phyloP scores from a whole-genome alignment of 345 rosid genomes.

The Lepidium africanum region DNA sequence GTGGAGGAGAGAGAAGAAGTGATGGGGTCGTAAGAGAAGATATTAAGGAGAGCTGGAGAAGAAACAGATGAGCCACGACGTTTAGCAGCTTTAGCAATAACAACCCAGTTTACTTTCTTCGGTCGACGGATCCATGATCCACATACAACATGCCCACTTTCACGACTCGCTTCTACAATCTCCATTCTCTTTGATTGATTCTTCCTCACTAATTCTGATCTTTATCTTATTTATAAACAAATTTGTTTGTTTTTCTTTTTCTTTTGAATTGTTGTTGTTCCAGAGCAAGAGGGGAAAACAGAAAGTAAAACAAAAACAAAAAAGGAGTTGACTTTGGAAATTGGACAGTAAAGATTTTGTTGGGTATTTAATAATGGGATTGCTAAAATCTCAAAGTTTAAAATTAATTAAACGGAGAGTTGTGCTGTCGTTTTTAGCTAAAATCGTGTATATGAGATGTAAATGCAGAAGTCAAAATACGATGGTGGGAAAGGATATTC shows the following conservation, averaged over 20 bases:
- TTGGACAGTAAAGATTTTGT: conserved; percentile 6
- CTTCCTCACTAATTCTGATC: no score
- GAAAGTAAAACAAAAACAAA: conserved; percentile 5
- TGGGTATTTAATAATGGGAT: not conserved
- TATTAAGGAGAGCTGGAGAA: conserved; percentile 51
- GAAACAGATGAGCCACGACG: conserved; percentile 24
- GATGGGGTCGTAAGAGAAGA: conserved; percentile 74
- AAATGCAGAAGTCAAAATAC: conserved; percentile 8
- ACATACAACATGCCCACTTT: conserved; percentile 46
- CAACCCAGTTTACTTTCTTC: conserved; percentile 54
- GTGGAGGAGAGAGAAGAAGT: conserved; percentile 59
- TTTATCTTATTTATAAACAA: conserved; percentile 1
- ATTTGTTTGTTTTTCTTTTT: not conserved
- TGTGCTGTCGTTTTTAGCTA: not conserved
- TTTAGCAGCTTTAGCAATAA: conserved; percentile 59
- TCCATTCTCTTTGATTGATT: conserved; percentile 13
- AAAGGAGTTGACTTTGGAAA: conserved; percentile 22
- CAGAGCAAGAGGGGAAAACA: not conserved
- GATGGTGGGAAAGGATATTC: conserved; percentile 20
- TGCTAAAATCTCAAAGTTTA: not conserved
- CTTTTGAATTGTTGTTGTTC: not conserved
- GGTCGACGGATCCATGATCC: conserved; percentile 96
- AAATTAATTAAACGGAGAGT: conserved; percentile 3
- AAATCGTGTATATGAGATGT: not conserved
- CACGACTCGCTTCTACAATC: conserved; percentile 39